Conservation (phyloP, 441 rosid species). For the Lagerstroemia fauriei region DNA sequence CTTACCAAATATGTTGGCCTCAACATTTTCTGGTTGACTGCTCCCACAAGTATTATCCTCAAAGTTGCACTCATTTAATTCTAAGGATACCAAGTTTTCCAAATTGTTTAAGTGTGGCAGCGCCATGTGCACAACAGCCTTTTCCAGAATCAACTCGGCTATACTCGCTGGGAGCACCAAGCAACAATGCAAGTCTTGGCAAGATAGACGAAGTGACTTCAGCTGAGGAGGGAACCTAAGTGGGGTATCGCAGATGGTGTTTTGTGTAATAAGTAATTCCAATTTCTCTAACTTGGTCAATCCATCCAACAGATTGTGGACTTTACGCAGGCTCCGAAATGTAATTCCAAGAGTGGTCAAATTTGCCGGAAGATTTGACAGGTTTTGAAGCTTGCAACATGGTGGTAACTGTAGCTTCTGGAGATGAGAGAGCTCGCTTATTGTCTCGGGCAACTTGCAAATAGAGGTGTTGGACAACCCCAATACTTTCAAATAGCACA, state of each 20-base stretch:
- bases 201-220: too few species aligned
- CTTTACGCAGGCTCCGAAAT: neutral
- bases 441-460: neutral
- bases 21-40: too few species aligned
- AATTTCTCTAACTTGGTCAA: neutral
- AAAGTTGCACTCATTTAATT: too few species aligned
- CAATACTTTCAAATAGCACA: neutral
- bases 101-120: too few species aligned
- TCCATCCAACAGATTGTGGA: neutral
- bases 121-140: too few species aligned
- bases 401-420: neutral
- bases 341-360: neutral
- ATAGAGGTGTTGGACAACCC: neutral
- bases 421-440: neutral
- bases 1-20: too few species aligned
- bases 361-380: conserved; percentile 4
- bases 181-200: neutral
- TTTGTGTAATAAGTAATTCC: neutral
- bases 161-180: neutral
- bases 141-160: too few species aligned
- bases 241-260: too few species aligned
- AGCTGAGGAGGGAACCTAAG: too few species aligned
- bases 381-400: conserved; percentile 7
- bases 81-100: too few species aligned
- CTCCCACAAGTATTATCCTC: too few species aligned